Base-by-base conservation (phyloP, 176 grass and related monocot genomes). In the Thinopyrum elongatum region DNA sequence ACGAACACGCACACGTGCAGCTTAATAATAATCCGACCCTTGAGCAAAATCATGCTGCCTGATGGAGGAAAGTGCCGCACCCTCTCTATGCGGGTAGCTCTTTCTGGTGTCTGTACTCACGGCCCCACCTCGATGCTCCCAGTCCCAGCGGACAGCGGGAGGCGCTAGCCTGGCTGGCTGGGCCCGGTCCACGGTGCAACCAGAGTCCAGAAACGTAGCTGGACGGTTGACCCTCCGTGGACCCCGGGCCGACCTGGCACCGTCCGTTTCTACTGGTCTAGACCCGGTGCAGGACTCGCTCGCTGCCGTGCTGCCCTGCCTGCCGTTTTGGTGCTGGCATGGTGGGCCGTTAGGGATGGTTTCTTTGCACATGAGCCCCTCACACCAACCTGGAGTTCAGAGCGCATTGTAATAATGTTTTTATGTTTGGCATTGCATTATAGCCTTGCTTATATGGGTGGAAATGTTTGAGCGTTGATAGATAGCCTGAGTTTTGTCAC, bases 1-100 rank as follows among this genome's bases (percentile, higher is more conserved):
- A 61, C 46, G 38, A 86, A 17, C 77, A 46, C 83, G 21, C 71
- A 68, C 87, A 83, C 79, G 79, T 90, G 88, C 84, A 78, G 1
- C 53, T 51, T 30, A 29, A 74, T 78, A 17, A 19, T 60, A 36
- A 28, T 88, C 78, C 39, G 19, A 7, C 38, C 19, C 60, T 46
- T 30, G 15, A 61, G 28, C 69, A 85, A 89, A 89, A 69, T 81
- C 46, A 81, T 19, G 47, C 84, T 80, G 58, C 26, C 80, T 78
- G 63, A 76, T 63, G 71, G 47, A 63, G 57, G 82, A 46, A 89
- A 74, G 82, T 46, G 47, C 6, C 47, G 47, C 47, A 68, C 60
- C 34, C 70, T n/a, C n/a, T n/a, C n/a, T 77, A 34, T 28, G 30
- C 17, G 2, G 35, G 70, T 85, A 86, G 65, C 79, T 78, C 39